Evolutionary conservation across 345 rosid genomes (phyloP).

Genomic region (Pistacia atlantica): DNA sequence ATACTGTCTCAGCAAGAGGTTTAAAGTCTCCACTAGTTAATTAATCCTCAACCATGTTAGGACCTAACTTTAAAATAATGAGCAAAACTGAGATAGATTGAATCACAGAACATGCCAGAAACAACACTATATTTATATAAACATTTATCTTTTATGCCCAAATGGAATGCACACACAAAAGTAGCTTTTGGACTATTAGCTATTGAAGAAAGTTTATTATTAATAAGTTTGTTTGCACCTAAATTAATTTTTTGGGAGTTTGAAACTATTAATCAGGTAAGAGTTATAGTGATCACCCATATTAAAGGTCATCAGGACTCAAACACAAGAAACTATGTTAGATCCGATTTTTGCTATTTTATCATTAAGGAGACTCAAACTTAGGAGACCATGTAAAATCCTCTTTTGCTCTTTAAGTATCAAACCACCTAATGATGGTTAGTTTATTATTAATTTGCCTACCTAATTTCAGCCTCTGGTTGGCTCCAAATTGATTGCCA

Average conservation of each 20-base stretch:
- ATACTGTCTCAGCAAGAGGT: not conserved
- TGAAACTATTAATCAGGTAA: no score
- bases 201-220: not conserved
- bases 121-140: not conserved
- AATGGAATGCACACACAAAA: constrained; percentile 4
- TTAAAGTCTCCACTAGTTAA: not conserved
- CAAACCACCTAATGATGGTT: no score
- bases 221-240: not conserved
- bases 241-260: no score
- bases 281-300: no score
- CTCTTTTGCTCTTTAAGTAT: no score
- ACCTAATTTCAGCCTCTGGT: not conserved
- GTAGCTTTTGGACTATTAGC: not conserved
- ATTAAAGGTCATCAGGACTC: no score
- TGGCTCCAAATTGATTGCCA: not conserved
- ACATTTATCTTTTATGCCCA: not conserved
- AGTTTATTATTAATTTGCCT: no score
- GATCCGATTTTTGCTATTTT: no score
- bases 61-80: not conserved
- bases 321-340: no score
- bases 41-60: not conserved
- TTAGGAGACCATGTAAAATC: no score
- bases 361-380: no score
- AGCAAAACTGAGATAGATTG: not conserved
- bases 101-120: not conserved